Conservation (phyloP, 495 filamentous ascomycete genomes). For the Penicillium paxilli region DNA sequence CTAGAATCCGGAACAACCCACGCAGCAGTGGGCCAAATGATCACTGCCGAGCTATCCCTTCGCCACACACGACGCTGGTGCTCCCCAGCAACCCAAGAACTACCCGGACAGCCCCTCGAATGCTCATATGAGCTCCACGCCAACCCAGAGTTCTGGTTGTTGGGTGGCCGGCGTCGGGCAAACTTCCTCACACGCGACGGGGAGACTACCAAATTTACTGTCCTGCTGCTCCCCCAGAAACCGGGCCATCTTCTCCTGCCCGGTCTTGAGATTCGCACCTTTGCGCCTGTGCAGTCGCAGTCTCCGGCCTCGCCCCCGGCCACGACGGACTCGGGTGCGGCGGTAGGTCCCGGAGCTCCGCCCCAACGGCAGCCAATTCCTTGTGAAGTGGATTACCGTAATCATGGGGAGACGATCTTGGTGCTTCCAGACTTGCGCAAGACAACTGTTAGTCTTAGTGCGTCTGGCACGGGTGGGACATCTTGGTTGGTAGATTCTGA, state of each 20-base stretch:
- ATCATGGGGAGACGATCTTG: conserved; percentile 70
- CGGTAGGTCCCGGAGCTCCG: conserved; percentile 13
- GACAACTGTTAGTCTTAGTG: conserved; percentile 74
- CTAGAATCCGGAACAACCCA: conserved; percentile 31
- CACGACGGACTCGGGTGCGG: conserved; percentile 13
- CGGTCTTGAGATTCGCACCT: conserved; percentile 69
- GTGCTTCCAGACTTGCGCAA: conserved; percentile 73
- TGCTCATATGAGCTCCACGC: conserved; percentile 85
- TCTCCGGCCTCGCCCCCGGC: conserved; percentile 17
- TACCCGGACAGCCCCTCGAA: conserved; percentile 56
- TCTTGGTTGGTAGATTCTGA: conserved; percentile 63
- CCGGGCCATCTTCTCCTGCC: conserved; percentile 77
- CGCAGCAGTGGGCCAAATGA: conserved; percentile 64
- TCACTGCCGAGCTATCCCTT: conserved; percentile 70
- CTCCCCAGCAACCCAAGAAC: conserved; percentile 36
- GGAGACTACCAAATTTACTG: conserved; percentile 49
- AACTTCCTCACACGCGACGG: conserved; percentile 66
- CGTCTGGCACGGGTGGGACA: conserved; percentile 54
- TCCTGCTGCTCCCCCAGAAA: conserved; percentile 77
- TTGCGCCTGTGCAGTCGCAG: conserved; percentile 32
- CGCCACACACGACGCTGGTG: conserved; percentile 82
- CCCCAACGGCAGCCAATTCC: conserved; percentile 42
- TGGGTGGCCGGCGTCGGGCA: conserved; percentile 76
- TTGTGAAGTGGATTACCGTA: conserved; percentile 79
- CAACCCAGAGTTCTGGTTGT: conserved; percentile 74